Base-by-base conservation (phyloP, 805 yeast genomes). In the Saturnispora silvae region DNA sequence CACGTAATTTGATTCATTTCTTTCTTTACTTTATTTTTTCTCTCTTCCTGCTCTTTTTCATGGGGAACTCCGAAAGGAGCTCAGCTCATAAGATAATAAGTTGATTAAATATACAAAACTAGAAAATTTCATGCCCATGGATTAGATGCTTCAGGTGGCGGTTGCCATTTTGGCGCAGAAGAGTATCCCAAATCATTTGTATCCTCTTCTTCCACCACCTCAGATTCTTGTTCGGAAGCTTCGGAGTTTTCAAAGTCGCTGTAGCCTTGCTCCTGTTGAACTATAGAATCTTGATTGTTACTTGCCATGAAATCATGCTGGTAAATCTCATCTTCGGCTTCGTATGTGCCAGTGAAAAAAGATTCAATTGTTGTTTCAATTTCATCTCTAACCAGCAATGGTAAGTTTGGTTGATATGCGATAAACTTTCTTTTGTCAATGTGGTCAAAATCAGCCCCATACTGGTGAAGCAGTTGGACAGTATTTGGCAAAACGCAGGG, bases 401-500 rank as follows among this genome's bases (percentile, higher is more conserved):
- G 89, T 33, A 86, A 57, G 17, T 73, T 61, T 1, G 96, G 96
- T 52, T 78, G 83, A 50, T 67, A 78, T 37, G 68, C 60, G 40
- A 64, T 62, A 15, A 81, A 70, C 35, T 76, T 68, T 16, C 63
- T 61, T 28, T 64, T 64, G 37, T 72, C 67, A 2, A 72, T 56
- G 2, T 84, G 82, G 3, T 82, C 79, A 14, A 76, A 51, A 7
- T 87, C 86, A 1, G 83, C 72, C 2, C 95, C 94, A 65, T 84
- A 89, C 30, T 70, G 68, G 39, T 71, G 74, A 19, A 84, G 67
- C 54, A 85, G 59, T 55, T 89, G 96, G 2, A 72, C 61, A 8
- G 74, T 50, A n/a, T 78, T 75, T 1, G 96, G 96, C 20, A 85
- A 58, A 1, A 73, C 69, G 22, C 82, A 68, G 2, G 75, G 73